A percentile compares a stretch with the other conserved stretches of the same genome.
Evolutionary conservation across 805 yeast species (phyloP).

Genomic region (Wickerhamiella domercqiae): DNA sequence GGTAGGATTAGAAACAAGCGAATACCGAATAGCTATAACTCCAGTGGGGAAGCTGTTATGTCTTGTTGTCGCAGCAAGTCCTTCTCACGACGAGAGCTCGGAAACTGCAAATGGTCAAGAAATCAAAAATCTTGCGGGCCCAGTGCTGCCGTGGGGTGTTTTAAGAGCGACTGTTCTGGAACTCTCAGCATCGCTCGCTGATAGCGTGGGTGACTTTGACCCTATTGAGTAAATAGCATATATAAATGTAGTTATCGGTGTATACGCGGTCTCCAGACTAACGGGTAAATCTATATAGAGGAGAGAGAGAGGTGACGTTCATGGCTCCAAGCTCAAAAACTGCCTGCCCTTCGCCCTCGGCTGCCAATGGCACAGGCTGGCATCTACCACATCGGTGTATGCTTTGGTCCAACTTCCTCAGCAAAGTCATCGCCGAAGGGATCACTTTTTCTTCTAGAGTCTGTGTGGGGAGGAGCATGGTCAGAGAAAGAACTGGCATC

Average conservation of each 20-base stretch:
- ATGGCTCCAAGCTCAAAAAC: too few species aligned
- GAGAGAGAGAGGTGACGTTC: too few species aligned
- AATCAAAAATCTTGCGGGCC: too few species aligned
- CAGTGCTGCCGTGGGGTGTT: too few species aligned
- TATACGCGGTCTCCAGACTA: too few species aligned
- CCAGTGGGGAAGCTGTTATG: conserved; percentile 18
- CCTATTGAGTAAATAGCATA: conserved; percentile 1
- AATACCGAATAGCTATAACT: conserved; percentile 12
- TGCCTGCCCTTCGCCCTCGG: too few species aligned
- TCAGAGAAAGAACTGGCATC: background rate
- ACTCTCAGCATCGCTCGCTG: background rate
- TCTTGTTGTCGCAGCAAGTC: conserved; percentile 13
- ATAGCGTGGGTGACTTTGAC: conserved; percentile 12
- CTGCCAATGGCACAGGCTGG: too few species aligned
- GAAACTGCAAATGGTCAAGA: too few species aligned
- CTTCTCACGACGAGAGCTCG: too few species aligned
- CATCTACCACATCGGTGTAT: conserved; percentile 18
- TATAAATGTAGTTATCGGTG: too few species aligned
- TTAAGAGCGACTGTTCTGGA: too few species aligned
- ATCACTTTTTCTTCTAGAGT: conserved; percentile 22
- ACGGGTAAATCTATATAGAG: too few species aligned
- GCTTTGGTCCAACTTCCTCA: conserved; percentile 16
- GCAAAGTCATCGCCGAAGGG: conserved; percentile 42
- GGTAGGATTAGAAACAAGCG: conserved; percentile 19
- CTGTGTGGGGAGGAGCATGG: conserved; percentile 11